These are phyloP conservation scores for Eucalyptus guilfoylei DNA, from an alignment of 345 rosid species.

Conservation along the genomic window DNA sequence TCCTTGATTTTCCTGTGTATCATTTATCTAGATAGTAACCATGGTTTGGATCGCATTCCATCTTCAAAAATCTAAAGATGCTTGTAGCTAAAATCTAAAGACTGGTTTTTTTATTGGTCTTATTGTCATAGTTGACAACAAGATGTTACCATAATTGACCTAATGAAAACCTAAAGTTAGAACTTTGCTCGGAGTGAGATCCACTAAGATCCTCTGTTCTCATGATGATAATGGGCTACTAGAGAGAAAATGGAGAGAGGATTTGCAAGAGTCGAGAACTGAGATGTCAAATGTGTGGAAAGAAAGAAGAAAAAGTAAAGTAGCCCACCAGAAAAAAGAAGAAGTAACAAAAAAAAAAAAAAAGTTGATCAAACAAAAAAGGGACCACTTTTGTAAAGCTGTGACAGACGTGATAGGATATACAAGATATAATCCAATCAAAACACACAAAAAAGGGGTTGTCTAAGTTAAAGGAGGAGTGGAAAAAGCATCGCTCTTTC, in stretches of 20 bases:
- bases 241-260: neutral
- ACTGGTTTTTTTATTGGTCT: neutral
- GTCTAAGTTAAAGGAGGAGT: neutral
- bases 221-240: neutral
- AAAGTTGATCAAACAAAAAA: neutral
- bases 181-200: neutral
- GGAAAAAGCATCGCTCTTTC: neutral
- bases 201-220: neutral
- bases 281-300: neutral
- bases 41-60: too few species aligned
- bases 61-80: neutral
- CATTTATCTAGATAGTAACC: too few species aligned
- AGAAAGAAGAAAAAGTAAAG: neutral
- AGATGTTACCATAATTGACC: neutral
- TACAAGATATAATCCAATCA: neutral
- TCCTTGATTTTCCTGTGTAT: neutral
- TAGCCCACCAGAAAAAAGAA: neutral
- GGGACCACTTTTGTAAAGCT: neutral
- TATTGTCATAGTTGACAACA: neutral
- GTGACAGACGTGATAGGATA: rapidly evolving
- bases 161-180: neutral
- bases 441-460: neutral
- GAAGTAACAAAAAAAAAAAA: neutral
- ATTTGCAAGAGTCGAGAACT: too few species aligned
- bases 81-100: neutral